Conservation (phyloP, 805 yeast species). For the Yamadazyma nakazawae region DNA sequence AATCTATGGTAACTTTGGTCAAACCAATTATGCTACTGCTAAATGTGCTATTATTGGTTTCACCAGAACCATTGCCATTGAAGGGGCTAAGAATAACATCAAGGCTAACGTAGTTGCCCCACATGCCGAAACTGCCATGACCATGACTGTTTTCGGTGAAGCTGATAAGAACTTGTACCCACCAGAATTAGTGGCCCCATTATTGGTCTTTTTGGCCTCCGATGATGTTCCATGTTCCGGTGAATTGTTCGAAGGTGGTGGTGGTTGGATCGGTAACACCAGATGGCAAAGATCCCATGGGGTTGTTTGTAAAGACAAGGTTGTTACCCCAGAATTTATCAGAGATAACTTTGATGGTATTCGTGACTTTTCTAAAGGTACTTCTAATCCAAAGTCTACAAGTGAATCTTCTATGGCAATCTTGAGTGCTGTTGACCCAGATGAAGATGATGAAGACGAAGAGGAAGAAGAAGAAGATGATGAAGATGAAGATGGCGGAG, state of each 20-base stretch:
- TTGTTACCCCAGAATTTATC: conserved; percentile 65
- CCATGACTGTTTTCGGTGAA: conserved; percentile 77
- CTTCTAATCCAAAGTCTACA: conserved; percentile 56
- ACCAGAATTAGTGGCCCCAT: conserved; percentile 88
- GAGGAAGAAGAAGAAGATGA: conserved; percentile 38
- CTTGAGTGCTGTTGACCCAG: conserved; percentile 57
- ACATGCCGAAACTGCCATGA: conserved; percentile 98
- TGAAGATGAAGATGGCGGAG: conserved; percentile 39
- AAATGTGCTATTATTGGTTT: conserved; percentile 86
- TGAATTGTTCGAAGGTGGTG: conserved; percentile 87
- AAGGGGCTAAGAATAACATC: conserved; percentile 79
- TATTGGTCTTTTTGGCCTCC: conserved; percentile 74
- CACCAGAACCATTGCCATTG: conserved; percentile 82
- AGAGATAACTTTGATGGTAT: conserved; percentile 64
- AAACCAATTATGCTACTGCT: conserved; percentile 93
- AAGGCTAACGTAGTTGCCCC: conserved; percentile 87
- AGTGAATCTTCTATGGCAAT: conserved; percentile 81
- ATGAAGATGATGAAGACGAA: conserved; percentile 43
- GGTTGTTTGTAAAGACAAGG: conserved; percentile 55
- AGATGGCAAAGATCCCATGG: conserved; percentile 95
- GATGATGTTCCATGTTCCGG: conserved; percentile 74
- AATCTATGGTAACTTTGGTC: conserved; percentile 96
- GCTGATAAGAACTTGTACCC: conserved; percentile 80
- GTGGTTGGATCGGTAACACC: conserved; percentile 94
- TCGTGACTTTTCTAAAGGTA: conserved; percentile 55